Evolutionary conservation across 208 protist genomes (phyloP), one percentile per base, ranked within the genome.

Genomic region (Porcisia deanei): DNA sequence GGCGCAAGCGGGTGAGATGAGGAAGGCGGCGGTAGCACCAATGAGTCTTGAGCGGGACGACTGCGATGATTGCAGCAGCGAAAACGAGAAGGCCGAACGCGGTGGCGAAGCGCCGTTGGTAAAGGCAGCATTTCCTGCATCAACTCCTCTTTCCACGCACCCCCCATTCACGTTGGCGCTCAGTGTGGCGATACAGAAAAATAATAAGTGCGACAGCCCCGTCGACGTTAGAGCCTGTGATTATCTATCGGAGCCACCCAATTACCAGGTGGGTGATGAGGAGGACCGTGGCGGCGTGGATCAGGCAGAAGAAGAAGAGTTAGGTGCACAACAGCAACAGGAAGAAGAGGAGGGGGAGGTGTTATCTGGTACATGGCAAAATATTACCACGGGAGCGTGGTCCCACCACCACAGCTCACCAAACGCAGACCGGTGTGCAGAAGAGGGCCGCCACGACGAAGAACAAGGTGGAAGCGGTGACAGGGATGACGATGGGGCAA

Each of bases 31-130:
- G 10, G 47, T 47, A 22, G 25, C 30, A 22, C 52, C 49, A 8
- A 41, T 71, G 66, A 71, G 66, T 22, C 7, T 71, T 55, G 66
- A 53, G 47, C 41, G 8, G 47, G 30, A 61, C 68, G 59, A 77
- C 52, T 55, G 52, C 37, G 61, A 73, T 8, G 52, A 43, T 34
- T 14, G 41, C 47, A 52, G 49, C 45, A 71, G 45, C 45, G 22
- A 47, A 22, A 61, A 43, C 65, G 63, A 30, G 43, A n/a, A 57
- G 16, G 37, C 34, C n/a, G 47, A 59, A 12, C 18, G 34, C 30
- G 2, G 37, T 20, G 61, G 8, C 18, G 14, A 47, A 41, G 45
- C 37, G 37, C 18, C 37, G 6, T 60, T 25, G 18, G 9, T 63
- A 39, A 34, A 47, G 30, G 52, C 20, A 18, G 54, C 25, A 57